Percentiles rank a stretch among this genome's conserved stretches.
These are phyloP conservation scores for Penstemon barbatus DNA, from an alignment of 257 asterid species.

Conservation along the genomic window DNA sequence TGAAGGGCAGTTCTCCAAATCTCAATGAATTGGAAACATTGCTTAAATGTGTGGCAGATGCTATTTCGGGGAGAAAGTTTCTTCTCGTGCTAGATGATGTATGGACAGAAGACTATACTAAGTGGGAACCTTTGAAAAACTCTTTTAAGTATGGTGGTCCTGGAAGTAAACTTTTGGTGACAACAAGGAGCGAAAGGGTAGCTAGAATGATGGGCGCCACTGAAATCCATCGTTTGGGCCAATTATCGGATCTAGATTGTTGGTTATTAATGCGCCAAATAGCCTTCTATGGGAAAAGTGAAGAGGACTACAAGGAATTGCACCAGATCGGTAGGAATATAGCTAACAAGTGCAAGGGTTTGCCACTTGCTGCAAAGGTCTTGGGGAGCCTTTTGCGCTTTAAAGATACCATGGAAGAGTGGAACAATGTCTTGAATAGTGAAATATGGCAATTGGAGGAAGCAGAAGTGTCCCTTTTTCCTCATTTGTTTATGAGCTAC, in stretches of 20 bases:
- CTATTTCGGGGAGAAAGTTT: slow-evolving; percentile 10
- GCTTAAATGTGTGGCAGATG: not conserved
- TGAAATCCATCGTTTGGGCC: slow-evolving; percentile 22
- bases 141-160: slow-evolving; percentile 5
- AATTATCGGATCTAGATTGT: slow-evolving; percentile 32
- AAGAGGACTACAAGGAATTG: slow-evolving; percentile 16
- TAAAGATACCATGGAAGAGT: slow-evolving; percentile 32
- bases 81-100: slow-evolving; percentile 33
- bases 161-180: slow-evolving; percentile 30
- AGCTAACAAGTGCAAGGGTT: slow-evolving; percentile 42
- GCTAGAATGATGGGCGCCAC: slow-evolving; percentile 33
- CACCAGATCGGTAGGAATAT: slow-evolving; percentile 31
- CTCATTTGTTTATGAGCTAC: slow-evolving; percentile 27
- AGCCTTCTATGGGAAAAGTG: slow-evolving; percentile 26
- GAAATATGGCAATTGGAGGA: slow-evolving; percentile 32
- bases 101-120: slow-evolving; percentile 3
- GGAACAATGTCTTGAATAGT: slow-evolving; percentile 35
- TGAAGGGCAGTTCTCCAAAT: not conserved
- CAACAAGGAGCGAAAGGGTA: slow-evolving; percentile 38
- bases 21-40: not conserved
- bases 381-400: slow-evolving; percentile 37
- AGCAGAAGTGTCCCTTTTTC: slow-evolving; percentile 24
- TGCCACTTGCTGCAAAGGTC: slow-evolving; percentile 48
- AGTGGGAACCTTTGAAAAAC: slow-evolving; percentile 17
- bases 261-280: slow-evolving; percentile 36